Base-by-base conservation (phyloP, 2,329 filamentous ascomycete species). In the Sarocladiaceae sp. region DNA sequence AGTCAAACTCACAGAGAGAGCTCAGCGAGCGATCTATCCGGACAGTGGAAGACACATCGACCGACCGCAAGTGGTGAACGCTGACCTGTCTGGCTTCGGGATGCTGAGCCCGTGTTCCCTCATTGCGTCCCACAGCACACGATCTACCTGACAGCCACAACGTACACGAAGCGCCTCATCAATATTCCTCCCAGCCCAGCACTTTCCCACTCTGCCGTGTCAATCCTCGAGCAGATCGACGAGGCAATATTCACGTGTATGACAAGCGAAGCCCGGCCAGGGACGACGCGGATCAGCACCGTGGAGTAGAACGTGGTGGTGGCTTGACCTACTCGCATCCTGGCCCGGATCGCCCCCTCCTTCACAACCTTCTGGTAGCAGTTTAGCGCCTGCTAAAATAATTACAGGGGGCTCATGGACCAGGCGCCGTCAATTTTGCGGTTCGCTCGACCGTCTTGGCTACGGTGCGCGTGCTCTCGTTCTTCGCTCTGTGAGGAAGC, bases 331-430 rank as follows among this genome's bases (percentile, higher is more conserved):
- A 13, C 10, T 48, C 44, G 44, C 26, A 10, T 33, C 18, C 18
- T 48, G 44, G 23, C 15, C 44, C 44, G 44, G 44, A 48, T 48
- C 44, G 7, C 44, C 44, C 44, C 44, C 44, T 48, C 44, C 44
- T 17, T 31, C 22, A 20, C 28, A 33, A 48, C 44, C 44, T 48
- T 25, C 44, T 48, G 44, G 7, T 48, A 31, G 13, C 5, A 33
- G 44, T 33, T 33, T 48, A 48, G 44, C 28, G 44, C 28, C 10
- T 33, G 29, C 29, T 33, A 15, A n/a, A n/a, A n/a, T n/a, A n/a
- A n/a, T n/a, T n/a, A n/a, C n/a, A n/a, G n/a, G n/a, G n/a, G n/a
- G n/a, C n/a, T n/a, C n/a, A n/a, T n/a, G n/a, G n/a, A n/a, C 28
- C 13, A 42, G 44, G 15, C 4, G 28, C 44, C 23, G 15, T 48